Evolutionary conservation across 768 basidiomycete species (phyloP), one percentile per base, ranked within the genome.

Genomic region (Russula sp.): DNA sequence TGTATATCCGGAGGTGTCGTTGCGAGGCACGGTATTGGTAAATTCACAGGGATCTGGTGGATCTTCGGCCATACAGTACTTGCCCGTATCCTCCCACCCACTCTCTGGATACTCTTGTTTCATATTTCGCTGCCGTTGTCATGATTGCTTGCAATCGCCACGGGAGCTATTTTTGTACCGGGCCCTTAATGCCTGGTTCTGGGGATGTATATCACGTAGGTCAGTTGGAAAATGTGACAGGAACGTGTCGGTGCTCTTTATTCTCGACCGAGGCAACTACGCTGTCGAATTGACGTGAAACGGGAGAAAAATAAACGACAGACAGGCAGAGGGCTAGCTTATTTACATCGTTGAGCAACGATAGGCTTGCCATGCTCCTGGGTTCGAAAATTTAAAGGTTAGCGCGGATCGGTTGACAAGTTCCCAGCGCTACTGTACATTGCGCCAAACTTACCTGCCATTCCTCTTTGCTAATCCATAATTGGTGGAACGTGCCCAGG

Each of bases 401-500:
- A 40, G 24, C 24, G 6, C 28, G 5, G 48, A 56, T 10, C 30
- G 20, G 32, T 34, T 10, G 38, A 16, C 16, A 5, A 1, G 13
- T 38, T 5, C 38, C 20, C 38, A 9, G 10, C 56, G 30, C 24
- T 28, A n/a, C n/a, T n/a, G n/a, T n/a, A 42, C 64, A 55, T 16
- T 64, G 26, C 36, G 20, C 18, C 24, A 61, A 53, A 73, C 85
- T 49, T 64, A 91, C 92, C 83, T 91, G 85, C 88, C 92, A 95
- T 71, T 96, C 94, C 74, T 94, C 93, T 71, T 80, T 85, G 75
- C 92, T 93, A 72, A 96, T 94, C 94, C 94, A 95, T 56, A 95
- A 79, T 70, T 96, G 96, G 73, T 99, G 97, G 82, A 98, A 99
- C 18, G 95, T 98, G 26, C 97, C 97, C 71, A 98, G 76, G 72